phyloP scores from a whole-genome alignment of 768 basidiomycete genomes.

The Trametes elegans region DNA sequence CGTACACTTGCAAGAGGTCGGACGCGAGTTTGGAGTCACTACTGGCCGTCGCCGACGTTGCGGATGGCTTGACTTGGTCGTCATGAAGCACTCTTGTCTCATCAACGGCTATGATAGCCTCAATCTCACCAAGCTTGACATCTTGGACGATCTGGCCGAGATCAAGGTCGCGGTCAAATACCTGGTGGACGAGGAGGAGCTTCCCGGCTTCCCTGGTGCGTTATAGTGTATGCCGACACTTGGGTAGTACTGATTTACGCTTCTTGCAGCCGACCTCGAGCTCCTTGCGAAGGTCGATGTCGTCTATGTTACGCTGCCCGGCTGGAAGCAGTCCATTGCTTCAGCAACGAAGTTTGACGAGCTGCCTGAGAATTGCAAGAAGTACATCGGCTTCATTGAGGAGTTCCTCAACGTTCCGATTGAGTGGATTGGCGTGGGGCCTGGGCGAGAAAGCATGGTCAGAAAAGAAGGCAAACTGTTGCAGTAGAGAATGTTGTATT shows the following conservation, averaged over 20 bases:
- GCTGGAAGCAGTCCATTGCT: slow-evolving; percentile 84
- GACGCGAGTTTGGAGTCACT: slow-evolving; percentile 87
- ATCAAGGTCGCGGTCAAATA: slow-evolving; percentile 90
- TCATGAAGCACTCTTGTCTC: slow-evolving; percentile 85
- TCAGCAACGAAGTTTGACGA: slow-evolving; percentile 60
- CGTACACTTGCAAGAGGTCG: slow-evolving; percentile 88
- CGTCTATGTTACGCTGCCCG: slow-evolving; percentile 83
- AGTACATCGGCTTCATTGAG: slow-evolving; percentile 88
- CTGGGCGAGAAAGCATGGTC: slow-evolving; percentile 79
- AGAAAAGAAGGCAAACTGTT: slow-evolving; percentile 21
- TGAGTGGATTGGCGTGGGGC: slow-evolving; percentile 93
- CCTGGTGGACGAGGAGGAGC: slow-evolving; percentile 68
- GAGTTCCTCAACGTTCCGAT: slow-evolving; percentile 66
- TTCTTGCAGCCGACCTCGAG: slow-evolving; percentile 78
- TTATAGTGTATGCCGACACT: slow-evolving; percentile 3
- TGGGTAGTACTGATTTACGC: neutral
- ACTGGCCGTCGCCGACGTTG: slow-evolving; percentile 92
- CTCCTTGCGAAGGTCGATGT: slow-evolving; percentile 78
- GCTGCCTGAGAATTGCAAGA: slow-evolving; percentile 81
- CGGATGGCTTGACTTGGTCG: slow-evolving; percentile 97
- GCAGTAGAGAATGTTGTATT: slow-evolving; percentile 13
- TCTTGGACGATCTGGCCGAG: slow-evolving; percentile 80
- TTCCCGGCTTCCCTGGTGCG: slow-evolving; percentile 85
- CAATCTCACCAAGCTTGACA: slow-evolving; percentile 95
- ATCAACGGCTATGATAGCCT: slow-evolving; percentile 95